Conservation (phyloP, 2,329 filamentous ascomycete genomes). For the Bipolaris zeicola region DNA sequence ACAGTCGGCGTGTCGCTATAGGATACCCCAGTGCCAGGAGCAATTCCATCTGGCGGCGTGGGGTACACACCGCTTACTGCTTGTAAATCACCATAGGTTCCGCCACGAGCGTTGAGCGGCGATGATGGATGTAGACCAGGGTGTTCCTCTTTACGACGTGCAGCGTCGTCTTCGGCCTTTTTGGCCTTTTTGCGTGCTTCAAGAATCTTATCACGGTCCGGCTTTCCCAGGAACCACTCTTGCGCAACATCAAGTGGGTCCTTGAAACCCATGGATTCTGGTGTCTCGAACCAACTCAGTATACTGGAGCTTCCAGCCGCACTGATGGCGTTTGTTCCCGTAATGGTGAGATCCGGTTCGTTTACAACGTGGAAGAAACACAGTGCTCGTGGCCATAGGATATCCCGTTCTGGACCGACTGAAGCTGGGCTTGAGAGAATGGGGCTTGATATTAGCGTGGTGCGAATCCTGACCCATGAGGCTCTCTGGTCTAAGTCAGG, state of each 20-base stretch:
- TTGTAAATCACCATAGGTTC: slow-evolving; percentile 46
- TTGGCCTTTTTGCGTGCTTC: slow-evolving; percentile 51
- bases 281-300: slow-evolving; percentile 40
- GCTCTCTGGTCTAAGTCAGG: slow-evolving; percentile 28
- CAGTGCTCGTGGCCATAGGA: slow-evolving; percentile 46
- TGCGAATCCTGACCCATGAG: slow-evolving; percentile 43
- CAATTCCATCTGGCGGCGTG: slow-evolving; percentile 48
- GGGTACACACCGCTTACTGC: slow-evolving; percentile 48
- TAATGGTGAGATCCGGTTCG: background rate
- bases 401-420: slow-evolving; percentile 28
- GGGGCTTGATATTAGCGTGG: slow-evolving; percentile 17
- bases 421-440: slow-evolving; percentile 20
- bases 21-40: slow-evolving; percentile 37
- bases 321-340: background rate
- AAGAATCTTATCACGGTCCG: slow-evolving; percentile 42
- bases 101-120: slow-evolving; percentile 43
- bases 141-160: slow-evolving; percentile 39
- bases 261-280: slow-evolving; percentile 39
- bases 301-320: slow-evolving; percentile 11
- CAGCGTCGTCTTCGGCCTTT: slow-evolving; percentile 56
- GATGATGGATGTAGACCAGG: slow-evolving; percentile 42
- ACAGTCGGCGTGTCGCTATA: slow-evolving; percentile 38
- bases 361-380: slow-evolving; percentile 36
- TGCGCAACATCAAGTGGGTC: slow-evolving; percentile 45
- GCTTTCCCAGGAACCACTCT: slow-evolving; percentile 45